Base-by-base conservation (phyloP, 225 moss, liverwort and hornwort genomes). In the Pseudoscleropodium purum region DNA sequence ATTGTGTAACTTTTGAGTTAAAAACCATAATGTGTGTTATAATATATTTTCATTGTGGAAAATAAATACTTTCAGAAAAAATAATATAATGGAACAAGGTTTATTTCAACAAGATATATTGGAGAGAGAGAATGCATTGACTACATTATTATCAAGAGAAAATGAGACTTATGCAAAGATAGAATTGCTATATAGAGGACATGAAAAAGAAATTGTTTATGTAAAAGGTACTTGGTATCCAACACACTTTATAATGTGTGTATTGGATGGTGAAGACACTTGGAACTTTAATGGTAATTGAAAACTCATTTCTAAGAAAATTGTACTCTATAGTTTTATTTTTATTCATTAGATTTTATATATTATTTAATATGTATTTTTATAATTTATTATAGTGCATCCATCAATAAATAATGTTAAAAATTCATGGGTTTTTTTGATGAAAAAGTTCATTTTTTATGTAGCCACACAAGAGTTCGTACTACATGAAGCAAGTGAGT, bases 201-300 rank as follows among this genome's bases (percentile, higher is more conserved):
- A 75, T 61, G 66, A 43, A 51, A 79, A 62, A 27, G 61, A 89
- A 90, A 84, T 49, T 65, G 5, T 90, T 9, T 94, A 86, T 84
- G 81, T 92, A 20, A 92, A 92, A 70, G 89, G 92, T 37, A 89
- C 85, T 51, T 92, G 90, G 91, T 94, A 91, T 81, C 87, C 93
- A 47, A 82, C 83, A 59, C 93, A 93, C 79, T 93, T 94, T 23
- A 60, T 66, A 18, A 11, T 93, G 15, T 85, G 11, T 69, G 17
- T 93, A 45, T 13, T 91, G 10, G 91, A 94, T 75, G 89, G 93
- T 16, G 66, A 88, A 79, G 79, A 91, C 47, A 93, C 87, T 75
- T 94, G 92, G 93, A 67, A 18, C 65, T 19, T 89, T 25, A 83
- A 88, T 86, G 94, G 91, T 91, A 93, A 7, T 6, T 59, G 18